Conservation (phyloP, 2,329 filamentous ascomycete species). For the Penicillium sp. region DNA sequence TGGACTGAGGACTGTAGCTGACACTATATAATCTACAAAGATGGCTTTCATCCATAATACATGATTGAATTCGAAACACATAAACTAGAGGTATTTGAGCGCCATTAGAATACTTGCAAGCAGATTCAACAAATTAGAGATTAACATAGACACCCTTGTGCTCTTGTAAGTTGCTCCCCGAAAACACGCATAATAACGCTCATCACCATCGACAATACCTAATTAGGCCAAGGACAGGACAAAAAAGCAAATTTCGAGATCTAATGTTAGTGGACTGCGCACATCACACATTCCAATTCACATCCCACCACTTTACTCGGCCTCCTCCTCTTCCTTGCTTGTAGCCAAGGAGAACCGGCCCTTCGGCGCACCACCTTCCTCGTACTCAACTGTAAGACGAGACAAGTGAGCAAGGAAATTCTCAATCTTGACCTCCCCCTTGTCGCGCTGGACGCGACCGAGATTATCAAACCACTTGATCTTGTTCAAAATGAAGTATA, state of each 20-base stretch:
- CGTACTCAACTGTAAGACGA: slow-evolving; percentile 51
- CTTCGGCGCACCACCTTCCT: slow-evolving; percentile 46
- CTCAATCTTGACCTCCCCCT: slow-evolving; percentile 51
- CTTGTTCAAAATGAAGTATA: slow-evolving; percentile 50
- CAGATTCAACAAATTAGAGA: neutral
- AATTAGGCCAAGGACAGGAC: neutral
- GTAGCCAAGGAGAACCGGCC: slow-evolving; percentile 43
- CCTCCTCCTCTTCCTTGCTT: slow-evolving; percentile 47
- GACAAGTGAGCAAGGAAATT: slow-evolving; percentile 50
- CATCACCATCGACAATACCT: neutral
- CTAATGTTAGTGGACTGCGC: no score
- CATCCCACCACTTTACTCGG: slow-evolving; percentile 29
- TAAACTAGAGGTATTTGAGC: neutral
- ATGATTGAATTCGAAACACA: neutral
- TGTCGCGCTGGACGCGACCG: slow-evolving; percentile 48
- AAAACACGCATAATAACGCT: neutral
- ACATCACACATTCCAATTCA: neutral
- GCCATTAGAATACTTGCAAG: neutral
- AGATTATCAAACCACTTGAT: slow-evolving; percentile 48
- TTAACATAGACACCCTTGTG: neutral
- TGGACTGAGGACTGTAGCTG: no score
- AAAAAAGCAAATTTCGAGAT: neutral
- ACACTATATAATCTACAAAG: no score
- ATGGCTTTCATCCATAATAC: neutral
- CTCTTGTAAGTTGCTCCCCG: no score